Evolutionary conservation across 768 basidiomycete genomes (phyloP).

Genomic region (Thelephora aurantiotincta): DNA sequence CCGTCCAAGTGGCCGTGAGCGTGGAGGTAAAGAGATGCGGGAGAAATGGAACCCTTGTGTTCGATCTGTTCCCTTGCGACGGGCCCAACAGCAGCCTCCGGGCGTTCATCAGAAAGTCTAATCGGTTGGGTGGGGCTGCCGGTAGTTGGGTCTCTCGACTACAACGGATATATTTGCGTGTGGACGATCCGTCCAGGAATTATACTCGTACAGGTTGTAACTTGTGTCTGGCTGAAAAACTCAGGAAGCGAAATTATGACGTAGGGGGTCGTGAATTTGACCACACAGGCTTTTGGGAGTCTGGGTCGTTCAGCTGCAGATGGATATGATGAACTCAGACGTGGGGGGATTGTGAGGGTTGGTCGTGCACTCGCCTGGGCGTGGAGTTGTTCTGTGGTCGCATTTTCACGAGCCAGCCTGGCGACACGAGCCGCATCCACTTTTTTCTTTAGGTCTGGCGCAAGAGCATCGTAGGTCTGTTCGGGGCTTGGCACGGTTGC

Average conservation of each 20-base stretch:
- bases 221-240: too few relatives aligned
- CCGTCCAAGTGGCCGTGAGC: too few relatives aligned
- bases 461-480: constrained; percentile 21
- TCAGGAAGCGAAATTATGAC: too few relatives aligned
- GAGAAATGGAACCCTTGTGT: too few relatives aligned
- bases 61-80: too few relatives aligned
- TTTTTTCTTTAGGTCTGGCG: constrained; percentile 22
- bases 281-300: constrained; percentile 23
- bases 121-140: too few relatives aligned
- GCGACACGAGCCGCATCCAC: constrained; percentile 23
- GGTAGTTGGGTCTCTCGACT: too few relatives aligned
- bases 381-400: constrained; percentile 14
- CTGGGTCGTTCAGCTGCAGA: constrained; percentile 18
- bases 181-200: too few relatives aligned
- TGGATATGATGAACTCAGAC: not conserved
- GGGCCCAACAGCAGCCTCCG: too few relatives aligned
- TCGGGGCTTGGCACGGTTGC: constrained; percentile 20
- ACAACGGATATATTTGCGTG: too few relatives aligned
- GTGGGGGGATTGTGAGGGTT: not conserved
- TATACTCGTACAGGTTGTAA: too few relatives aligned
- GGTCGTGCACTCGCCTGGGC: constrained; percentile 13
- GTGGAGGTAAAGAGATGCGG: too few relatives aligned
- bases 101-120: not conserved
- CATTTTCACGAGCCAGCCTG: constrained; percentile 18
- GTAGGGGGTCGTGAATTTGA: constrained; percentile 10